Evolutionary conservation across 305 asterid species (phyloP).

Genomic region (Salvia sclarea): DNA sequence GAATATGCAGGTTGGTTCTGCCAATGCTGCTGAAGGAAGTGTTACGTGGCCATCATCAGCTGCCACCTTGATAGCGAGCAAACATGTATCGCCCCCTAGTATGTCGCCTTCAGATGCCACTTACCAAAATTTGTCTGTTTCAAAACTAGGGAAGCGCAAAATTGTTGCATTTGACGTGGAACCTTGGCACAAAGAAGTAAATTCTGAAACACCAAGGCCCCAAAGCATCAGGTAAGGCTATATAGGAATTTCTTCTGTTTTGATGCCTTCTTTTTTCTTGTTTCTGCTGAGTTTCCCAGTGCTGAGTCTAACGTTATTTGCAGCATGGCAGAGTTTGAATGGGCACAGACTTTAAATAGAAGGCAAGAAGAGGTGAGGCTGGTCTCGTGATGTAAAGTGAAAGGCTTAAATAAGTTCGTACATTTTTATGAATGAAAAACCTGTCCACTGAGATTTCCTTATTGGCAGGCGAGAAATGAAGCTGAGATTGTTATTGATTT

Average conservation of each 20-base stretch:
- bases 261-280: not conserved
- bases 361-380: conserved; percentile 56
- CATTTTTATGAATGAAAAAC: conserved; percentile 2
- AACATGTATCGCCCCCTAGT: conserved; percentile 33
- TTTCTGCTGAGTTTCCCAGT: conserved; percentile 12
- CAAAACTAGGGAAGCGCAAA: conserved; percentile 61
- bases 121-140: conserved; percentile 38
- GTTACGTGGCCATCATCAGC: conserved; percentile 33
- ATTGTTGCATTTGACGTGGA: conserved; percentile 38
- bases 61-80: conserved; percentile 30
- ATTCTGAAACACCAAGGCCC: conserved; percentile 31
- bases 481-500: conserved; percentile 42
- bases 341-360: conserved; percentile 60
- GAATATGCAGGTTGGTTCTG: conserved; percentile 40
- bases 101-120: conserved; percentile 40
- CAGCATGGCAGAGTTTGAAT: conserved; percentile 50
- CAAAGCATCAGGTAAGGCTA: conserved; percentile 51
- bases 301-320: conserved; percentile 31
- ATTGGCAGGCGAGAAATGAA: conserved; percentile 49
- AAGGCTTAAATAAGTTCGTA: not conserved
- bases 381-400: conserved; percentile 15
- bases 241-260: conserved; percentile 27
- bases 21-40: conserved; percentile 37
- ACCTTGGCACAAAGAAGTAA: conserved; percentile 72
- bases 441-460: conserved; percentile 4